Base-by-base conservation (phyloP, 75 land plant genomes). In the Pinus albicaulis region DNA sequence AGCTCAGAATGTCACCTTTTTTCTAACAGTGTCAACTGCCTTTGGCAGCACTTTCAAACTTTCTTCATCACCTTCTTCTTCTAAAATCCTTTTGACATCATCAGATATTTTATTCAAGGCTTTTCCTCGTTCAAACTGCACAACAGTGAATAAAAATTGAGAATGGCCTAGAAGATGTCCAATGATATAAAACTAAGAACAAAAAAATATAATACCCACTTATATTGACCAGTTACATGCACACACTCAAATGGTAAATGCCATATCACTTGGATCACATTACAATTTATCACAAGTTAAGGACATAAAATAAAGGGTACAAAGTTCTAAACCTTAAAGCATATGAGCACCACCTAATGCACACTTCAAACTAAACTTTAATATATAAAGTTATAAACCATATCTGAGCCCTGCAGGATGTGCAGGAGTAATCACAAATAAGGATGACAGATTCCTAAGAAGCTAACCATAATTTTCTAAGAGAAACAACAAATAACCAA, bases 91-190 rank as follows among this genome's bases (percentile, higher is more conserved):
- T 58, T 78, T 89, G 24, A 96, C 94, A 71, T 82, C 87, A 82
- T 93, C 81, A 5, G 84, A 75, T 23, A 93, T 89, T n/a, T 84
- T 91, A 13, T 87, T 89, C 76, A 96, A 76, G 38, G 99, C 94
- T 82, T 94, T 93, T 28, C 99, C 99, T 19, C 97, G 89, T 76
- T 92, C 97, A 82, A 96, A 96, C 93, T 93, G 83, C 79, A 77
- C 10, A 59, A 72, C 15, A 31, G 3, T 5, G 34, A 31, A 24
- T 7, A 68, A 34, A 20, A 63, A 62, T 36, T 66, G 31, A 65
- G 48, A 41, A 19, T 36, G 34, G 72, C 24, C 8, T 12, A 23
- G 14, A 34, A 20, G 16, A 55, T 7, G 4, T 28, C 8, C n/a
- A 11, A 36, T 48, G 12, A 48, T 48, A 48, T 6, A 76, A 36